These are phyloP conservation scores for Lignosus rhinocerotis DNA, from an alignment of 1,284 basidiomycete species.

Conservation along the genomic window DNA sequence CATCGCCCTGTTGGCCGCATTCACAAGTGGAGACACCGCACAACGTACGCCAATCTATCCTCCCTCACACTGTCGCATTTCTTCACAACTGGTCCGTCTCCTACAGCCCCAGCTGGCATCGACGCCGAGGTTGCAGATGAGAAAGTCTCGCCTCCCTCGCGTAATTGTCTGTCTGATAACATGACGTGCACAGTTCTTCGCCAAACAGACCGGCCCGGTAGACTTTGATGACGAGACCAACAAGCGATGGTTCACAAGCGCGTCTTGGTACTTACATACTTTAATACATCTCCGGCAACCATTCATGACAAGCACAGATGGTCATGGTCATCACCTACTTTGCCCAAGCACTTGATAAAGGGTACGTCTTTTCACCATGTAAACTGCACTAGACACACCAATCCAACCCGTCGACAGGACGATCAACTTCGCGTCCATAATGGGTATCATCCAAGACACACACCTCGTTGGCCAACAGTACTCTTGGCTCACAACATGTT, in stretches of 20 bases:
- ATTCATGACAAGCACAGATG: not conserved
- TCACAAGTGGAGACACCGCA: conserved; percentile 17
- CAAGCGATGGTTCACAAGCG: conserved; percentile 50
- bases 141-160: not conserved
- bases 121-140: conserved; percentile 45
- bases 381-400: not conserved
- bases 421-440: conserved; percentile 56
- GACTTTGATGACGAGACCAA: conserved; percentile 49
- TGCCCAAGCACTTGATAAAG: conserved; percentile 53
- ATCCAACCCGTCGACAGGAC: conserved; percentile 33
- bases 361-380: conserved; percentile 26
- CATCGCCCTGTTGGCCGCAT: conserved; percentile 49
- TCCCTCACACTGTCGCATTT: not conserved
- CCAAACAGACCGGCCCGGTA: conserved; percentile 31
- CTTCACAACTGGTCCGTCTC: not conserved
- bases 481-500: conserved; percentile 51
- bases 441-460: conserved; percentile 51
- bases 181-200: conserved; percentile 41
- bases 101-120: conserved; percentile 37
- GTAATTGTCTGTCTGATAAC: too few species aligned
- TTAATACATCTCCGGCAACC: not conserved
- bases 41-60: conserved; percentile 10
- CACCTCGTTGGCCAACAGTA: conserved; percentile 51
- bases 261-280: conserved; percentile 36
- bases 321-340: conserved; percentile 60